These are phyloP conservation scores for Gamarada debralockiae DNA, from an alignment of 495 filamentous ascomycete genomes.

Conservation along the genomic window DNA sequence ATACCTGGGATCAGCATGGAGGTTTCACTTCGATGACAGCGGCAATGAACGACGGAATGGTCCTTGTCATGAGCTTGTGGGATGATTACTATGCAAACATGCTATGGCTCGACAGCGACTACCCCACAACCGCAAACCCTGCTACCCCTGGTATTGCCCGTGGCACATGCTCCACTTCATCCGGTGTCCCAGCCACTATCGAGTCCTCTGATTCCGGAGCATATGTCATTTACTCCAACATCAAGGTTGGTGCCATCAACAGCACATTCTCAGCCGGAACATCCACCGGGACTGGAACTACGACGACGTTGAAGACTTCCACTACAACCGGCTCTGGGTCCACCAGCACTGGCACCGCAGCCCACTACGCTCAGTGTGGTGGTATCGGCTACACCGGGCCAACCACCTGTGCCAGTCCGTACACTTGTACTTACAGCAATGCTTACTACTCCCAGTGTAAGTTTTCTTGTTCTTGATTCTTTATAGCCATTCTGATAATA, in stretches of 20 bases:
- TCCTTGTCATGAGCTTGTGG: conserved; percentile 66
- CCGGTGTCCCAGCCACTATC: conserved; percentile 57
- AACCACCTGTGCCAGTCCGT: conserved; percentile 6
- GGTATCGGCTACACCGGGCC: conserved; percentile 10
- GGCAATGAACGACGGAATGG: conserved; percentile 54
- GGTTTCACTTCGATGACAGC: conserved; percentile 54
- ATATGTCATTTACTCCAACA: conserved; percentile 63
- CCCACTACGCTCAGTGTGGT: too few relatives aligned
- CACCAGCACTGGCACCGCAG: too few relatives aligned
- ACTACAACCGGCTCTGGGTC: too few relatives aligned
- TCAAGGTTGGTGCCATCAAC: conserved; percentile 61
- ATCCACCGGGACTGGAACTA: too few relatives aligned
- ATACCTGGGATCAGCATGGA: conserved; percentile 50
- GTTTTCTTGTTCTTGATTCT: too few relatives aligned
- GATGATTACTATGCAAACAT: conserved; percentile 73
- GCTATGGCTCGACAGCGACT: conserved; percentile 81
- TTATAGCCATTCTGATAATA: too few relatives aligned
- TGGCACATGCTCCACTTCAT: conserved; percentile 60
- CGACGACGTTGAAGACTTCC: too few relatives aligned
- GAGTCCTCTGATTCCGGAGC: conserved; percentile 51
- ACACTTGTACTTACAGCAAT: not conserved
- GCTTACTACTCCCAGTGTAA: conserved; percentile 9
- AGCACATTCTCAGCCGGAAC: conserved; percentile 46
- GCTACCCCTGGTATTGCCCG: conserved; percentile 61
- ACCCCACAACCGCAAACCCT: conserved; percentile 51